These are phyloP conservation scores for Chionographis japonica DNA, from an alignment of 106 monocot genomes.

Conservation along the genomic window DNA sequence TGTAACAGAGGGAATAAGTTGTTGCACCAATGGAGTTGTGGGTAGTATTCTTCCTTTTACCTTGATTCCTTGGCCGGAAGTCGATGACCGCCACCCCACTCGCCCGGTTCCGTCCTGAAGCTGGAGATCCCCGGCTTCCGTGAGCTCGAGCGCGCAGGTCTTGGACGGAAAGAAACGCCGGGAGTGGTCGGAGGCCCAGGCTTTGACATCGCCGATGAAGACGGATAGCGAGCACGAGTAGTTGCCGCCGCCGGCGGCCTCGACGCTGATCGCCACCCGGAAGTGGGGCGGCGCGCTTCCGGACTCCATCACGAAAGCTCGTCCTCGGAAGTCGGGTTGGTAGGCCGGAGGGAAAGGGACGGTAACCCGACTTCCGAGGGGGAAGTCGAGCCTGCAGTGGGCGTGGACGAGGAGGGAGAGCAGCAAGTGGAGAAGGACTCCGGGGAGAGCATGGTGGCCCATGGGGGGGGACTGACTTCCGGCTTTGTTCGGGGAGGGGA, in stretches of 20 bases:
- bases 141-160: slow-evolving; percentile 31
- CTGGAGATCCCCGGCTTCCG: slow-evolving; percentile 27
- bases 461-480: not conserved
- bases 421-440: not conserved
- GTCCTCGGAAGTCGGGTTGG: slow-evolving; percentile 19
- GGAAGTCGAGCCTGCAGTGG: slow-evolving; percentile 11
- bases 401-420: not conserved
- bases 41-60: slow-evolving; percentile 8
- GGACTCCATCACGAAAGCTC: slow-evolving; percentile 14
- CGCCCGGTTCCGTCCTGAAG: slow-evolving; percentile 23
- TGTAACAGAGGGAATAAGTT: too few relatives aligned
- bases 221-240: slow-evolving; percentile 35
- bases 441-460: not conserved
- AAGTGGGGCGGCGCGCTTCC: slow-evolving; percentile 14
- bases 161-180: slow-evolving; percentile 13
- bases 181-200: slow-evolving; percentile 52
- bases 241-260: slow-evolving; percentile 14
- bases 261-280: slow-evolving; percentile 32
- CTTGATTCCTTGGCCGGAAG: slow-evolving; percentile 33
- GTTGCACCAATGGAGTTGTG: not conserved
- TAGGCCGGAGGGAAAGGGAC: slow-evolving; percentile 26
- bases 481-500: too few relatives aligned
- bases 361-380: slow-evolving; percentile 4
- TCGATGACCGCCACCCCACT: slow-evolving; percentile 38
- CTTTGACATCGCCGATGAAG: slow-evolving; percentile 34